Base-by-base conservation (phyloP, 352 stramenopile species). In the Globisporangium iwayamae region DNA sequence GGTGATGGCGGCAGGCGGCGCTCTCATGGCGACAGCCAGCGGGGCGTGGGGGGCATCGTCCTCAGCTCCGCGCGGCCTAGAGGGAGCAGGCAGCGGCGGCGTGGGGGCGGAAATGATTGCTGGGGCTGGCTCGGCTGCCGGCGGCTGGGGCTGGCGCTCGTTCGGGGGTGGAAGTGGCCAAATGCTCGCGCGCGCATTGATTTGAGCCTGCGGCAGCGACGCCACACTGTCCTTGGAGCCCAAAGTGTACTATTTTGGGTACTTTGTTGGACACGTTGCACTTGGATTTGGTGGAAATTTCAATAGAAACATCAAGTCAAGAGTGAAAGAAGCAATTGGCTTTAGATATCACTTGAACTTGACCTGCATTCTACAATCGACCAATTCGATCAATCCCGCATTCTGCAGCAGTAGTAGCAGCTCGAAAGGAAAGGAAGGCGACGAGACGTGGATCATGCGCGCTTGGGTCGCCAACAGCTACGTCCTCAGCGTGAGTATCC, bases 401-500 rank as follows among this genome's bases (percentile, higher is more conserved):
- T 56, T 56, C 51, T 28, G 50, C 32, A 39, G 20, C 7, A 16
- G 7, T 25, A 39, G n/a, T 4, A 4, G 34, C 25, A 28, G 25
- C 25, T 28, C 25, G 25, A 28, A 28, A 28, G 25, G 25, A 28
- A 28, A 28, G 1, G 25, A 51, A 25, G 45, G 9, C n/a, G n/a
- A 28, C 45, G 14, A 41, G 28, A 28, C 1, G 50, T 13, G 28
- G 14, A 66, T 34, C 32, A 60, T 48, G 52, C 61, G 34, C 20
- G 6, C 43, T 11, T 60, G 60, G 60, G 54, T 67, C 62, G 74
- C 63, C 28, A 83, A 79, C 48, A 76, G 70, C 55, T 87, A 87
- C 65, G 65, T 78, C 28, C 69, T 87, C 57, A 81, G 71, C 32
- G 66, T 87, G 56, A 76, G 73, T 55, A 46, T 87, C 34, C 66